Percentiles rank a stretch among this genome's conserved stretches.
phyloP scores from a whole-genome alignment of 495 filamentous ascomycete species.

The Mytilinidion resinicola region DNA sequence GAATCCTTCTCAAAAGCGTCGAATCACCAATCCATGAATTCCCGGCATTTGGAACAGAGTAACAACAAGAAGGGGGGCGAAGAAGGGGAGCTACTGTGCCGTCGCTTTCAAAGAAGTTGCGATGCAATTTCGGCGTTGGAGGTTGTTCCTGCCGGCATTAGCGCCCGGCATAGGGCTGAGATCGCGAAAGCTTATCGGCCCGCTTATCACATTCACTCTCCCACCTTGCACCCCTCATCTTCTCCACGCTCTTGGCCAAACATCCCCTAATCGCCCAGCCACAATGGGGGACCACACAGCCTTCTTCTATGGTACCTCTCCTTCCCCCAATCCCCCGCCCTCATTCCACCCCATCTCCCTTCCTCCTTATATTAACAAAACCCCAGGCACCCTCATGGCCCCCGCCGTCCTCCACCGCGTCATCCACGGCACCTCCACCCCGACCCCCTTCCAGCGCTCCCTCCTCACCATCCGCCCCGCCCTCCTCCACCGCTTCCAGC shows the following conservation, averaged over 20 bases:
- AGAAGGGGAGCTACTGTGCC: not conserved
- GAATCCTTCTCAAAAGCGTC: no score
- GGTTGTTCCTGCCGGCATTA: conserved; percentile 4
- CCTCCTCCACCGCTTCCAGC: conserved; percentile 62
- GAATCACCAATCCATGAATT: no score
- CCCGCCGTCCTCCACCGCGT: conserved; percentile 76
- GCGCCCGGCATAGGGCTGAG: conserved; percentile 19
- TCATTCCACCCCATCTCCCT: conserved; percentile 59
- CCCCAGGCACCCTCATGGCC: conserved; percentile 60
- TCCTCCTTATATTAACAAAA: conserved; percentile 39
- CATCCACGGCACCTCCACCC: conserved; percentile 54
- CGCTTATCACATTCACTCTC: not conserved
- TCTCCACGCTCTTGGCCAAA: not conserved
- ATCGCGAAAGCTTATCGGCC: conserved; percentile 12
- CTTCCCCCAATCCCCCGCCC: conserved; percentile 1
- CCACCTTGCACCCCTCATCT: not conserved
- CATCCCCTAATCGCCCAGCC: not conserved
- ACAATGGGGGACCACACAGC: conserved; percentile 38
- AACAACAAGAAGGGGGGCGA: not conserved
- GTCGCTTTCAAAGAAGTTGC: not conserved
- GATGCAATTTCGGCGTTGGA: not conserved
- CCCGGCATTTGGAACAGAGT: no score
- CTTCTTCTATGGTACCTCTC: conserved; percentile 58
- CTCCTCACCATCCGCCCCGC: conserved; percentile 65
- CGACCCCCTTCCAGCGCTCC: conserved; percentile 37